phyloP scores from a whole-genome alignment of 2,329 filamentous ascomycete species.

The Ophiostoma novo-ulmi region DNA sequence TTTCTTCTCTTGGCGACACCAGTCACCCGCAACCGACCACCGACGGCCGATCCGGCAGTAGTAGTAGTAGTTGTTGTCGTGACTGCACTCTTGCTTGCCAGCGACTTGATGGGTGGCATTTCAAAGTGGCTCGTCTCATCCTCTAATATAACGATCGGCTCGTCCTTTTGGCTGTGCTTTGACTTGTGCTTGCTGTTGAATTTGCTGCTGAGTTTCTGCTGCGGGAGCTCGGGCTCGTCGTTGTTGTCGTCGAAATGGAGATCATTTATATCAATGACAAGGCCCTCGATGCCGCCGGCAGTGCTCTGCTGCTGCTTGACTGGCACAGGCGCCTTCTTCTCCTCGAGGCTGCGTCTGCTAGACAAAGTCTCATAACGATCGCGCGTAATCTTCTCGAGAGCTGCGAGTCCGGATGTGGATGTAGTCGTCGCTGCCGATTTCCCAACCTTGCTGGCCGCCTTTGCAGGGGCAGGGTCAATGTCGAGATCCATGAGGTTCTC shows the following conservation, averaged over 20 bases:
- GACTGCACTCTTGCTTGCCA: background rate
- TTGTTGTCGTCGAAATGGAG: background rate
- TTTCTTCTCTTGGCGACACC: background rate
- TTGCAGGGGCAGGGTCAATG: background rate
- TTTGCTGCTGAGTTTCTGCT: slow-evolving; percentile 5
- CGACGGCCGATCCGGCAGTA: background rate
- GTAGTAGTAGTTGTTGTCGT: background rate
- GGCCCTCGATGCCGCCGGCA: slow-evolving; percentile 2
- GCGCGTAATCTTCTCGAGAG: background rate
- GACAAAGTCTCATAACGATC: slow-evolving; percentile 24
- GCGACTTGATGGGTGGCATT: slow-evolving; percentile 4
- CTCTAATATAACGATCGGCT: slow-evolving; percentile 16
- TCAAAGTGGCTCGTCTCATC: slow-evolving; percentile 23
- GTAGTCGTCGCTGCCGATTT: background rate
- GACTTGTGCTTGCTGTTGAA: background rate
- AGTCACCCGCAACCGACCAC: background rate
- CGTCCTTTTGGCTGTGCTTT: background rate
- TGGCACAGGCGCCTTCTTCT: background rate
- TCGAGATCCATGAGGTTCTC: background rate
- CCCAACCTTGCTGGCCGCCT: background rate
- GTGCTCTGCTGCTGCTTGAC: background rate
- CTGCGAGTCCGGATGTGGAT: background rate
- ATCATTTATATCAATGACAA: slow-evolving; percentile 21
- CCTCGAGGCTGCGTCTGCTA: slow-evolving; percentile 3
- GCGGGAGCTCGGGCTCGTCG: slow-evolving; percentile 21